Evolutionary conservation across 1,284 basidiomycete genomes (phyloP).

Genomic region (Ganoderma lucidum): DNA sequence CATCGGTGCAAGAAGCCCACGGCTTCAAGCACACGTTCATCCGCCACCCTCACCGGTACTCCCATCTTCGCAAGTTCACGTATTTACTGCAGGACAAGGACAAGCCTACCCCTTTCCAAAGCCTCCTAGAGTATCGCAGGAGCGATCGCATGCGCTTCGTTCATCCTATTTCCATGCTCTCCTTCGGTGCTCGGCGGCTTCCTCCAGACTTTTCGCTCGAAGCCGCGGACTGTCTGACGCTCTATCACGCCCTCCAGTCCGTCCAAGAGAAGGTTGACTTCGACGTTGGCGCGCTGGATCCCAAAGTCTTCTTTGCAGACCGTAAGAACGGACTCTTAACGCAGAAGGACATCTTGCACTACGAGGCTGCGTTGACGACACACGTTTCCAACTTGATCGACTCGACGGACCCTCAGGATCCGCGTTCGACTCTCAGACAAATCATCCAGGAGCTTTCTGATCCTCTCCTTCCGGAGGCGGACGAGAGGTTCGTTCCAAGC

Average conservation of each 20-base stretch:
- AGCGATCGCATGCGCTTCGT: slow-evolving; percentile 57
- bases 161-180: slow-evolving; percentile 66
- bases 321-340: slow-evolving; percentile 47
- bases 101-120: slow-evolving; percentile 44
- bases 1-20: slow-evolving; percentile 64
- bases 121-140: slow-evolving; percentile 46
- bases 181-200: slow-evolving; percentile 40
- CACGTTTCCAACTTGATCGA: slow-evolving; percentile 50
- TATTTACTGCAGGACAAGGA: slow-evolving; percentile 50
- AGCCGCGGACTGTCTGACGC: slow-evolving; percentile 58
- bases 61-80: slow-evolving; percentile 72
- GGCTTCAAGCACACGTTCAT: slow-evolving; percentile 66
- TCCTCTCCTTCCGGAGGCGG: slow-evolving; percentile 37
- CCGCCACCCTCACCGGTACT: slow-evolving; percentile 72
- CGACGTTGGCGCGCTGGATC: slow-evolving; percentile 50
- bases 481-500: slow-evolving; percentile 45
- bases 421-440: slow-evolving; percentile 45
- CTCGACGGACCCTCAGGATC: slow-evolving; percentile 46
- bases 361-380: slow-evolving; percentile 61
- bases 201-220: slow-evolving; percentile 72
- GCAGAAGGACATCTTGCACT: slow-evolving; percentile 66
- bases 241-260: slow-evolving; percentile 54
- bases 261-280: slow-evolving; percentile 31
- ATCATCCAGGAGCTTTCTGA: slow-evolving; percentile 55
- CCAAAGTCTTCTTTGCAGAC: slow-evolving; percentile 53